phyloP scores from a whole-genome alignment of 1,284 basidiomycete genomes.

The Phenoliferia sp. region DNA sequence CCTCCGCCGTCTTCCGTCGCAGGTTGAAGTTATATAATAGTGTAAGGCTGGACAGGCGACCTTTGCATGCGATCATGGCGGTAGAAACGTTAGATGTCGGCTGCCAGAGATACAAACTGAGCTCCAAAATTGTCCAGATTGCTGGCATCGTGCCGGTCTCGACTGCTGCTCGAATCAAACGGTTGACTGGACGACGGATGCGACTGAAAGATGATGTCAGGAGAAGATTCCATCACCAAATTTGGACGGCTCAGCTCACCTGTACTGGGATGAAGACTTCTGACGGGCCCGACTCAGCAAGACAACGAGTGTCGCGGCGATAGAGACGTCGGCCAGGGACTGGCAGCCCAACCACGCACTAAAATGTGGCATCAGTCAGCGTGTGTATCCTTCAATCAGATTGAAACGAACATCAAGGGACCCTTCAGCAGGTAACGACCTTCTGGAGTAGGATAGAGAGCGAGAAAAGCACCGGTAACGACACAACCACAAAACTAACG shows the following conservation, averaged over 20 bases:
- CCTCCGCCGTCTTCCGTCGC: not conserved
- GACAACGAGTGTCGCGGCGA: too few species aligned
- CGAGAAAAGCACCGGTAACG: too few species aligned
- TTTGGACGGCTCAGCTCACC: not conserved
- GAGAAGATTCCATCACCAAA: not conserved
- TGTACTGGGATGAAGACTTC: not conserved
- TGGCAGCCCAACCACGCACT: too few species aligned
- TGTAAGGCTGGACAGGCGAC: not conserved
- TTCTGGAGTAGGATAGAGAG: too few species aligned
- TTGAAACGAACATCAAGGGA: too few species aligned
- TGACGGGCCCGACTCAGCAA: too few species aligned
- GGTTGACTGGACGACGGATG: not conserved
- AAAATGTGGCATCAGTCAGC: too few species aligned
- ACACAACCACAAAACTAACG: too few species aligned
- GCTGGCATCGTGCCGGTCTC: not conserved
- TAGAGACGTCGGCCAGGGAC: too few species aligned
- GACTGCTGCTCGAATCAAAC: not conserved
- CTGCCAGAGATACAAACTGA: not conserved
- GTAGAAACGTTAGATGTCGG: not conserved
- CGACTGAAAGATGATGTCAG: not conserved
- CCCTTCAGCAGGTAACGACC: too few species aligned
- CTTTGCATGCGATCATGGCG: not conserved
- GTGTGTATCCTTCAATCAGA: too few species aligned
- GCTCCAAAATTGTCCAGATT: not conserved
- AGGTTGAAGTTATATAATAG: not conserved